Evolutionary conservation across 1,284 basidiomycete species (phyloP).

Genomic region (Pseudozyma thailandica): DNA sequence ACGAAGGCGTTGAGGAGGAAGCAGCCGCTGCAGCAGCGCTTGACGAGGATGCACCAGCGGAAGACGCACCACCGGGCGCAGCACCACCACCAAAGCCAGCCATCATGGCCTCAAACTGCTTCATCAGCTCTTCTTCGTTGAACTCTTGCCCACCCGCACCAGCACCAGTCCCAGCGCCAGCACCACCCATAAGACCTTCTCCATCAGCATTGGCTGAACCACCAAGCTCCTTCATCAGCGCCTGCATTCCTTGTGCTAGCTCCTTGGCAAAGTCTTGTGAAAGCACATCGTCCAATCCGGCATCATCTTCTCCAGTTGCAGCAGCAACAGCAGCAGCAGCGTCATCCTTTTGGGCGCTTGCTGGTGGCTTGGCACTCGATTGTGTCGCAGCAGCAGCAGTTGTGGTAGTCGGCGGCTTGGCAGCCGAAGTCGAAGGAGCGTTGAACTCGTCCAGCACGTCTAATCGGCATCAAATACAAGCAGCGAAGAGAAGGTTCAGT

Average conservation of each 20-base stretch:
- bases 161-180: conserved; percentile 4
- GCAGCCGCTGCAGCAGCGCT: conserved; percentile 7
- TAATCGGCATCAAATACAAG: not conserved
- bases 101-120: conserved; percentile 66
- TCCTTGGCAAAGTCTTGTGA: conserved; percentile 76
- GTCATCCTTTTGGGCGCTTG: not conserved
- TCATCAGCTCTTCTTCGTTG: conserved; percentile 65
- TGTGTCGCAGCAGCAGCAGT: conserved; percentile 51
- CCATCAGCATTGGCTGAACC: conserved; percentile 21
- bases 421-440: conserved; percentile 30
- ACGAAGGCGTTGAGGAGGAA: conserved; percentile 1
- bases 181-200: conserved; percentile 28
- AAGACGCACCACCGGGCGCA: not conserved
- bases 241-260: conserved; percentile 84
- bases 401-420: conserved; percentile 33
- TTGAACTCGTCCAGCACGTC: conserved; percentile 70
- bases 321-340: conserved; percentile 1
- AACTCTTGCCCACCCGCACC: conserved; percentile 20
- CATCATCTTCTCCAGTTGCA: conserved; percentile 25
- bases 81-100: conserved; percentile 46
- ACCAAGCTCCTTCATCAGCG: conserved; percentile 78
- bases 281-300: conserved; percentile 55
- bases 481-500: conserved; percentile 3
- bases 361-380: conserved; percentile 50
- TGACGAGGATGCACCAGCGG: not conserved